Conservation (phyloP, 768 basidiomycete genomes). For the Lactarius pseudohatsudake region DNA sequence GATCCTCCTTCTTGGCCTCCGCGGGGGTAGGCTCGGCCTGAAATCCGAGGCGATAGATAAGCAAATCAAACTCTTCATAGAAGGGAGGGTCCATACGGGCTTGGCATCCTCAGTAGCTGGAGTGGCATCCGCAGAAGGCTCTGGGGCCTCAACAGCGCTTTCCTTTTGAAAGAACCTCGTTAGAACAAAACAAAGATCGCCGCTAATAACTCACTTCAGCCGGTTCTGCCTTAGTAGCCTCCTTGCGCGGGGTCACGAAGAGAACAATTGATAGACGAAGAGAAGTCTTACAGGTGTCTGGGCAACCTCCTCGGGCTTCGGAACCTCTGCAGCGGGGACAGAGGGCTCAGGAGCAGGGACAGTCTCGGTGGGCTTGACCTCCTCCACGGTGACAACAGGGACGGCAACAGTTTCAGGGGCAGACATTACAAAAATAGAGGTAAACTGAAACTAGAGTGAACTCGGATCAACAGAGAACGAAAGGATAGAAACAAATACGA, state of each 20-base stretch:
- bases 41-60: constrained; percentile 15
- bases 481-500: neutral
- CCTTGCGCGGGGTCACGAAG: constrained; percentile 33
- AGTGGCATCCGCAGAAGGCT: constrained; percentile 38
- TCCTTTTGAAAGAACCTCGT: constrained; percentile 36
- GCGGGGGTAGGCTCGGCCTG: constrained; percentile 47
- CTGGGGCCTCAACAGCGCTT: constrained; percentile 42
- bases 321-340: constrained; percentile 39
- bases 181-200: neutral
- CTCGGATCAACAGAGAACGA: neutral
- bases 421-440: constrained; percentile 68
- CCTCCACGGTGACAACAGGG: constrained; percentile 49
- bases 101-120: constrained; percentile 36
- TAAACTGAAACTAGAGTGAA: constrained; percentile 10
- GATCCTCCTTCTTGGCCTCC: constrained; percentile 69
- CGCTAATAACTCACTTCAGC: constrained; percentile 37
- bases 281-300: constrained; percentile 34
- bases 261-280: constrained; percentile 17
- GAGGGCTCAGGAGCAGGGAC: constrained; percentile 36
- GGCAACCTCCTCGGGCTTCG: constrained; percentile 44
- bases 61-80: constrained; percentile 38
- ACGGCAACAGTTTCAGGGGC: constrained; percentile 57
- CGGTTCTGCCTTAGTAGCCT: constrained; percentile 44
- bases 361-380: constrained; percentile 49
- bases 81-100: constrained; percentile 35